Evolutionary conservation across 2,329 filamentous ascomycete genomes (phyloP), one percentile per base, ranked within the genome.

Genomic region (Aspergillus terreus): DNA sequence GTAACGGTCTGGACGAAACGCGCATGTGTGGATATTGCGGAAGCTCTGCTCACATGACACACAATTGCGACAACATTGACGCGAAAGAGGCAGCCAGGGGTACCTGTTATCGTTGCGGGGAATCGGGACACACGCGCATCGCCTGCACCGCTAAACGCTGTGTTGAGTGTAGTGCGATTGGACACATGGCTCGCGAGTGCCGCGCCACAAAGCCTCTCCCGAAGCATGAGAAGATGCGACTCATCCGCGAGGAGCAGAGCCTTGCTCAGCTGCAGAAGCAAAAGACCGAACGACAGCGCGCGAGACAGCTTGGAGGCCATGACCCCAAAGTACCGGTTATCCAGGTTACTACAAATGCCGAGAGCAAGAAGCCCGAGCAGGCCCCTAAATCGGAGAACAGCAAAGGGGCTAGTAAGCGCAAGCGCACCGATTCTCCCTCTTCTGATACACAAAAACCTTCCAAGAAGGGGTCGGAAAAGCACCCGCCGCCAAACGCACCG

Each of bases 1-100:
- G 45, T 7, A 71, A 68, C 51, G 74, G 74, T 14, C 57, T 78
- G 32, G 75, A 78, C 49, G 67, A 71, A 6, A 71, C 63, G 4
- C 63, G 62, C 42, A 70, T 64, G 46, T 78, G 76, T 63, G 68
- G 63, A 3, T 65, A 69, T n/a, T 78, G 76, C 58, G 76, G 76
- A 32, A 77, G 73, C 49, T 69, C 67, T 52, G 58, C 64, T 9
- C 76, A 78, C 57, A 71, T 71, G 55, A 74, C 71, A 1, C 64
- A 66, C 46, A 70, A 73, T 42, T 78, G 76, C 51, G 73, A 78
- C 49, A 76, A 78, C 53, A 54, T 61, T 9, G 72, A 72, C 11
- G 75, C 73, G 10, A 66, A 70, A 52, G 65, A 65, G 32, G 63
- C 63, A 11, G 62, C 64, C 30, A 63, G 66, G 40, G 73, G 73